Conservation (phyloP, 768 basidiomycete species). For the Hypholoma fasciculare region DNA sequence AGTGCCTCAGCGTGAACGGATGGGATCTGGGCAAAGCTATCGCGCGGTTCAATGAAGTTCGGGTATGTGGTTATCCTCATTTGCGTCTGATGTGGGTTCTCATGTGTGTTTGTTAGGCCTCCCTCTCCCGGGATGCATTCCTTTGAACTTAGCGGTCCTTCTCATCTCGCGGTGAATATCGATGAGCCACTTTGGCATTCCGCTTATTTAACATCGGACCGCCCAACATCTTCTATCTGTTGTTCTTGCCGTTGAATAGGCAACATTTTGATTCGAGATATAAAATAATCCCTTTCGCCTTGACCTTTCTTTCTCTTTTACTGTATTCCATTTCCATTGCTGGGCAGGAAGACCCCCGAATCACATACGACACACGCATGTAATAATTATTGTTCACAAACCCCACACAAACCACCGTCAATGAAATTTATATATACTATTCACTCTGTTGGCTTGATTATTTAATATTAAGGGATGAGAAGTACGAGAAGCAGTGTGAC, state of each 20-base stretch:
- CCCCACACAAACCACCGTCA: too few species aligned
- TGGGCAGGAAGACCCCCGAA: too few species aligned
- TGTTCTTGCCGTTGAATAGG: conserved; percentile 4
- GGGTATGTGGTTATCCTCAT: conserved; percentile 48
- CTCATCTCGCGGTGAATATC: background rate
- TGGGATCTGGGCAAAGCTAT: conserved; percentile 85
- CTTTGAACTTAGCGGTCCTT: conserved; percentile 23
- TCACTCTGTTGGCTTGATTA: too few species aligned
- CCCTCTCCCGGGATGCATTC: conserved; percentile 55
- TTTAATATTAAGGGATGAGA: too few species aligned
- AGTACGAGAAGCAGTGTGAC: too few species aligned
- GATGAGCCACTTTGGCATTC: background rate
- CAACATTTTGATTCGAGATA: background rate
- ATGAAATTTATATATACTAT: too few species aligned
- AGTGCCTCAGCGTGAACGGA: conserved; percentile 81
- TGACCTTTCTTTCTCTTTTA: background rate
- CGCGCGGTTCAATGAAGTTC: conserved; percentile 86
- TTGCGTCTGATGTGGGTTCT: conserved; percentile 11
- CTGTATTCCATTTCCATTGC: background rate
- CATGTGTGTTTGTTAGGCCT: conserved; percentile 33
- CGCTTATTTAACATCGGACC: background rate
- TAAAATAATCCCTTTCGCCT: background rate
- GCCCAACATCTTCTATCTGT: background rate
- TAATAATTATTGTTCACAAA: too few species aligned
- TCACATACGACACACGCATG: too few species aligned